Base-by-base conservation (phyloP, 2,329 filamentous ascomycete species). In the Diaporthe destruens region DNA sequence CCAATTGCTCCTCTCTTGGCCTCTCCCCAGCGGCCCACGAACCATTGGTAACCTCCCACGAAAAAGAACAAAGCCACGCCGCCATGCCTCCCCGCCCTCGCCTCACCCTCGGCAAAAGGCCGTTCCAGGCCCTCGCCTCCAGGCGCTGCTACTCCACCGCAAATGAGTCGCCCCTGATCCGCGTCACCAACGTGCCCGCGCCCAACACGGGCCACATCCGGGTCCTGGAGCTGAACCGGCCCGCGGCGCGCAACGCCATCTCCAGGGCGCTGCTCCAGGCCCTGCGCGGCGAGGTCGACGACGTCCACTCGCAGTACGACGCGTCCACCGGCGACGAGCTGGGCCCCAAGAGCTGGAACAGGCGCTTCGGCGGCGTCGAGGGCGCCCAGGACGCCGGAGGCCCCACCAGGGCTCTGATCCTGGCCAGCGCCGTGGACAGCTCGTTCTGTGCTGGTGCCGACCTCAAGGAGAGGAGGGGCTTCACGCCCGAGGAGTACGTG, bases 371-470 rank as follows among this genome's bases (percentile, higher is more conserved):
- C 36, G 86, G 86, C 44, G 80, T 80, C 0, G 84, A 84, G 3
- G 84, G 84, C 5, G 18, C 44, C 0, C 77, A 81, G 5, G 83
- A 85, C 72, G 76, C 85, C 75, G 85, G 82, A 74, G 87, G 87
- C 0, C 87, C 88, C 0, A 98, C 95, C 20, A 86, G 96, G 76
- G 96, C 94, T 2, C 81, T 99, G 76, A 90, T 99, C 53, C 78
- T 99, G 20, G 93, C 94, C 14, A 97, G 94, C 79, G 94, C 94
- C 53, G 88, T 94, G n/a, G 94, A 98, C 77, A 87, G 90, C 32
- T 93, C 91, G 78, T 99, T 99, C 82, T 99, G 96, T 82, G 94
- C 96, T 0, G 96, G 96, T 49, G 96, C 96, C 5, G 96, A 99
- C 80, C 84, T 99, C 78, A 98, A 98, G 81, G 96, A 98, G 86